A percentile compares a stretch with the other conserved stretches of the same genome.
Evolutionary conservation across 768 basidiomycete species (phyloP).

Genomic region (Amanita exitialis): DNA sequence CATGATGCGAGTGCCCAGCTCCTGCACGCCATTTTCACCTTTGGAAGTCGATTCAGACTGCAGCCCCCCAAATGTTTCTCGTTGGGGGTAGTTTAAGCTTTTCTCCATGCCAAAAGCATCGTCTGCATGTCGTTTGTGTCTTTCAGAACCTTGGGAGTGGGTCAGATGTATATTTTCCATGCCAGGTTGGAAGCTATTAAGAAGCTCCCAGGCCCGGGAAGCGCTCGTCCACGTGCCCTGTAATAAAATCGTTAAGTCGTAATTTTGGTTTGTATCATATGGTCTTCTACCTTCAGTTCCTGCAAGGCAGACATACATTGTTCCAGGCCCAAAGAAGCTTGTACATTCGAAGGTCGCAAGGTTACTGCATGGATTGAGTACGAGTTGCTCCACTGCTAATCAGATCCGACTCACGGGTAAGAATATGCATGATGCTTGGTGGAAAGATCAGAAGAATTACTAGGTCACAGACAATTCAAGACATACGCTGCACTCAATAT

Average conservation of each 20-base stretch:
- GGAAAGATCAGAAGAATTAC: conserved; percentile 5
- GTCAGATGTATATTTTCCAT: conserved; percentile 28
- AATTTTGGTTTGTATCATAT: neutral
- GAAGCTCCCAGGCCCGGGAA: conserved; percentile 50
- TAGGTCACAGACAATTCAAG: neutral
- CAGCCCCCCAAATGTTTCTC: conserved; percentile 23
- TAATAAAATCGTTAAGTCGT: conserved; percentile 8
- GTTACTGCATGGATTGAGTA: conserved; percentile 37
- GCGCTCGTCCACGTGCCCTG: conserved; percentile 69
- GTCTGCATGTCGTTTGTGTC: conserved; percentile 49
- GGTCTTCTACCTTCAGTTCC: conserved; percentile 49
- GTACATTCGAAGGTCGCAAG: conserved; percentile 59
- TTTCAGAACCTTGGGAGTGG: conserved; percentile 25
- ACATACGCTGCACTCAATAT: conserved; percentile 65
- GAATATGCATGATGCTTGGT: conserved; percentile 67
- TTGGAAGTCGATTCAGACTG: conserved; percentile 16
- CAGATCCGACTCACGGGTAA: conserved; percentile 42
- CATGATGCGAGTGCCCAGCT: conserved; percentile 56
- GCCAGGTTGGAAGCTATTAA: conserved; percentile 57
- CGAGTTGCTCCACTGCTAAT: conserved; percentile 3
- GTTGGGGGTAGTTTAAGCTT: conserved; percentile 31
- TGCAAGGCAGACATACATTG: conserved; percentile 55
- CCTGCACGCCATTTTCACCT: conserved; percentile 42
- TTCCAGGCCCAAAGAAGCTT: conserved; percentile 55
- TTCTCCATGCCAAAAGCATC: conserved; percentile 56